Base-by-base conservation (phyloP, 495 filamentous ascomycete genomes). In the Penicillium crystallinum region DNA sequence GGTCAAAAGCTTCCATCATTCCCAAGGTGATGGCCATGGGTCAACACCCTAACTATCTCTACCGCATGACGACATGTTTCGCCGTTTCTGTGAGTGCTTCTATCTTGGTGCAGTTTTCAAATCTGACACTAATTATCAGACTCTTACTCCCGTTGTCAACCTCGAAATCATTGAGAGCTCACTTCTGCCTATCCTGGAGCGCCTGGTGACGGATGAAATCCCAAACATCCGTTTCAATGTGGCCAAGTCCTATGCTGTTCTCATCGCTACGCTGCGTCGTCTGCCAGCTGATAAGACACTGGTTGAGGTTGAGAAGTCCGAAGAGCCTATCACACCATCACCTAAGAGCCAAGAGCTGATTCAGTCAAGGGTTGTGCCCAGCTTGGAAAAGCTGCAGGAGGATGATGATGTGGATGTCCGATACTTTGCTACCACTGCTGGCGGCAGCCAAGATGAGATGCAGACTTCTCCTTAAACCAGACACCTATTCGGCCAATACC, bases 211-310 rank as follows among this genome's bases (percentile, higher is more conserved):
- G 14, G 93, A 98, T 64, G 90, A 91, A 23, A 98, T 98, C 64
- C 93, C 93, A 46, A 98, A 98, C 69, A 98, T 98, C 66, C 90
- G 93, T 46, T 98, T 98, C 80, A 98, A 98, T 65, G 92, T 97
- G 45, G 95, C 93, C 49, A 98, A 98, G 73, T 97, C 95, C 23
- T 98, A 97, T 64, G 81, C 83, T 15, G 83, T 92, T 36, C 75
- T 98, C 36, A 91, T 97, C 59, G 83, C 87, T 53, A 90, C 92
- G 22, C 77, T 98, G 64, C 87, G 89, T 69, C 88, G 90, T 49
- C 81, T 98, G 17, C 93, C 93, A 2, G 86, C 86, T 25, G 78
- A 92, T 61, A 89, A 90, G 51, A 97, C 93, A 19, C 78, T 98
- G 59, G 81, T 86, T 61, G 81, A 84, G 43, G 66, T 96, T 34